Percentiles rank a stretch among this genome's conserved stretches.
These are phyloP conservation scores for Sclerotinia glacialis DNA, from an alignment of 2,329 filamentous ascomycete species.

Conservation along the genomic window DNA sequence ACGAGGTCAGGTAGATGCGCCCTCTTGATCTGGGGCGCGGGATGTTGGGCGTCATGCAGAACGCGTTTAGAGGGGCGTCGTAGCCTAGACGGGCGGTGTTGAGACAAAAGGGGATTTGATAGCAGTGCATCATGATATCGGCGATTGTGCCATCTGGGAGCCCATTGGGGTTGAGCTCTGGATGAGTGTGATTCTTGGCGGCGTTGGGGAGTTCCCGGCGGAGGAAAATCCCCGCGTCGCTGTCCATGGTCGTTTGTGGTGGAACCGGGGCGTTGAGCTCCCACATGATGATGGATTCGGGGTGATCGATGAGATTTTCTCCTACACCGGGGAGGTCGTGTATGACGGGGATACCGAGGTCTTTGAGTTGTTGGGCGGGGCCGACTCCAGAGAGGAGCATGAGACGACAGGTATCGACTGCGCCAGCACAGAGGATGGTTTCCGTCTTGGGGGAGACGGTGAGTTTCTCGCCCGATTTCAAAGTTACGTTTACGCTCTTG, in stretches of 20 bases:
- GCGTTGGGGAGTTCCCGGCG: slow-evolving; percentile 73
- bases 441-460: slow-evolving; percentile 67
- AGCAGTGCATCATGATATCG: slow-evolving; percentile 96
- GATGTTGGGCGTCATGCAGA: slow-evolving; percentile 55
- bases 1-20: slow-evolving; percentile 53
- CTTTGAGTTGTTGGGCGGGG: slow-evolving; percentile 35
- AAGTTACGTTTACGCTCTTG: slow-evolving; percentile 67
- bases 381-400: slow-evolving; percentile 44
- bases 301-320: slow-evolving; percentile 42
- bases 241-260: slow-evolving; percentile 51
- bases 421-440: slow-evolving; percentile 52
- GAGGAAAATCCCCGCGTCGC: slow-evolving; percentile 59
- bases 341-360: slow-evolving; percentile 38
- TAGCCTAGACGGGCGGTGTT: slow-evolving; percentile 82
- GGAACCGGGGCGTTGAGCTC: slow-evolving; percentile 44
- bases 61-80: slow-evolving; percentile 48
- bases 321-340: slow-evolving; percentile 40
- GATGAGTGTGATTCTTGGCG: slow-evolving; percentile 48
- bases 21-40: slow-evolving; percentile 62
- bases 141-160: slow-evolving; percentile 68
- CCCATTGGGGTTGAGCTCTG: slow-evolving; percentile 39
- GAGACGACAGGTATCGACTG: slow-evolving; percentile 42
- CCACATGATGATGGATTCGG: slow-evolving; percentile 49
- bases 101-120: slow-evolving; percentile 87
- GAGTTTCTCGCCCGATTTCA: slow-evolving; percentile 52